Evolutionary conservation across 257 asterid genomes (phyloP).

Genomic region (Solanum pennellii): DNA sequence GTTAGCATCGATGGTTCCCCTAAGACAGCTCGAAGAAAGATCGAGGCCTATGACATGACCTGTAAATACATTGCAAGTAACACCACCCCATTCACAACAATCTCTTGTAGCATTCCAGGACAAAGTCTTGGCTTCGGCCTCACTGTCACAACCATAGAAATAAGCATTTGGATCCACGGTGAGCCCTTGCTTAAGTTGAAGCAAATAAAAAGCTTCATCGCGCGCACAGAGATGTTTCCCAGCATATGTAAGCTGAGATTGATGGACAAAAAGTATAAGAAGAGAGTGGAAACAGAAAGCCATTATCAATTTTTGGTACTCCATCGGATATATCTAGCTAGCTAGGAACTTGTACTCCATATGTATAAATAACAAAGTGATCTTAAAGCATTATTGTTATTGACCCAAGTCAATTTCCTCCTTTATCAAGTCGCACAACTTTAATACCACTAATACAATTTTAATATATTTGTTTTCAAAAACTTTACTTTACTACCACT

Average conservation of each 20-base stretch:
- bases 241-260: background rate
- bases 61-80: background rate
- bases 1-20: background rate
- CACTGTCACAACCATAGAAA: rapidly evolving
- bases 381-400: background rate
- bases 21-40: background rate
- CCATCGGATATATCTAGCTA: background rate
- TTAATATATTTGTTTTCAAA: no score
- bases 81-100: background rate
- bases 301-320: background rate
- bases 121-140: background rate
- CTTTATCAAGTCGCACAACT: no score
- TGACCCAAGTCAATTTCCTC: background rate
- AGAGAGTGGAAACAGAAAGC: background rate
- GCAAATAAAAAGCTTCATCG: background rate
- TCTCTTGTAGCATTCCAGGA: background rate
- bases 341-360: background rate
- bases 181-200: background rate
- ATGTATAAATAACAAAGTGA: background rate
- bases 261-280: background rate
- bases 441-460: no score
- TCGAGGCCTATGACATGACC: background rate
- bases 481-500: no score
- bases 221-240: background rate
- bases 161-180: rapidly evolving